Evolutionary conservation across 169 alveolate species (phyloP).

Genomic region (Plasmodium adleri): DNA sequence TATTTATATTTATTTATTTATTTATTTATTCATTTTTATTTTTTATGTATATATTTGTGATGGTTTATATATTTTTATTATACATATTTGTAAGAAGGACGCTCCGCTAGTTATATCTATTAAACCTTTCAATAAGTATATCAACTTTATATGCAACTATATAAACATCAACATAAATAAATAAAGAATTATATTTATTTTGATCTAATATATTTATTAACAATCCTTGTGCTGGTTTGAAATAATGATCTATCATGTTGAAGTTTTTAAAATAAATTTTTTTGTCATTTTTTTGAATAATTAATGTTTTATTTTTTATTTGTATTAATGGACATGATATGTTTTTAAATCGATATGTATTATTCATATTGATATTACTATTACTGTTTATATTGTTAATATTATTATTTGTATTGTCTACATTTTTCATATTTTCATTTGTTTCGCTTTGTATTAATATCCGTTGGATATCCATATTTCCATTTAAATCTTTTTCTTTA

Average conservation of each 20-base stretch:
- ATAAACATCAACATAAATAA: conserved; percentile 53
- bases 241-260: conserved; percentile 58
- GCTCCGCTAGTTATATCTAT: not conserved
- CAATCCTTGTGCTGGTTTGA: conserved; percentile 53
- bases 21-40: not conserved
- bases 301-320: conserved; percentile 73
- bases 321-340: conserved; percentile 49
- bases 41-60: too few species aligned
- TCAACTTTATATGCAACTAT: conserved; percentile 72
- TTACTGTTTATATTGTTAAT: not conserved
- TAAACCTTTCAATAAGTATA: conserved; percentile 36
- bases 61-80: not conserved
- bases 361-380: conserved; percentile 1
- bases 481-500: conserved; percentile 43
- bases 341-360: conserved; percentile 53
- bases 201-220: conserved; percentile 51
- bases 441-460: not conserved
- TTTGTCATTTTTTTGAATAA: conserved; percentile 68
- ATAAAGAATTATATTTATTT: conserved; percentile 11
- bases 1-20: not conserved
- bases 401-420: not conserved
- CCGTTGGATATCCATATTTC: not conserved
- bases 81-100: too few species aligned
- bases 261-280: conserved; percentile 45
- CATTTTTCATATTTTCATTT: not conserved